Base-by-base conservation (phyloP, 2,329 filamentous ascomycete genomes). In the Akanthomyces muscarius region DNA sequence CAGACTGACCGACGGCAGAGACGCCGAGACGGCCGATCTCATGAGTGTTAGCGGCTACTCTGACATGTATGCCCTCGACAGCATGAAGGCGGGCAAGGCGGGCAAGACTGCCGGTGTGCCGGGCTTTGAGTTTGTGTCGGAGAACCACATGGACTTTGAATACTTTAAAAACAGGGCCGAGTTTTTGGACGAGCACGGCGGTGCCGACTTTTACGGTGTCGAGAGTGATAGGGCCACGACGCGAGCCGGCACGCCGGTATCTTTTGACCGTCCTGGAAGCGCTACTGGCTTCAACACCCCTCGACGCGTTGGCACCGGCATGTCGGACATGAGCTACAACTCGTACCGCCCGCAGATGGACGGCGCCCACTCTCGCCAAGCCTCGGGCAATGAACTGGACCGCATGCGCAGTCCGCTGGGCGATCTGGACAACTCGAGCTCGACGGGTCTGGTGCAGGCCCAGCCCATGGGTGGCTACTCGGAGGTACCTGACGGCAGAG, bases 151-250 rank as follows among this genome's bases (percentile, higher is more conserved):
- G 75, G 92, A 97, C 73, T 97, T 96, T 72, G 88, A 92, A 65
- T 94, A 92, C 76, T 98, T 88, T 81, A 97, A 96, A 76, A 89
- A 97, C 74, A 84, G 92, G 1, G 85, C 90, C 2, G 94, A 97
- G 68, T 97, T 98, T 76, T 87, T 87, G 1, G 89, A 92, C 13
- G 91, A 95, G 61, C 89, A 92, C 67, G 92, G 92, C n/a, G 92
- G 90, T 5, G 90, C 89, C 25, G 84, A 86, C 38, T 79, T 88
- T 7, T 89, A 85, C 66, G 89, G 89, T 3, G 77, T 79, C 28
- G 88, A 90, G 16, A 62, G 60, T 30, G 60, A 62, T 38, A 45
- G 25, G 25, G 52, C 28, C 65, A 76, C 87, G 2, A 74, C 83
- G 18, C 81, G 88, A 1, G 83, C 87, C 0, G 84, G 81, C 21